A percentile compares a stretch with the other conserved stretches of the same genome.
These are phyloP conservation scores for Zoysia japonica DNA, from an alignment of 176 grass and related monocot genomes.

Conservation along the genomic window DNA sequence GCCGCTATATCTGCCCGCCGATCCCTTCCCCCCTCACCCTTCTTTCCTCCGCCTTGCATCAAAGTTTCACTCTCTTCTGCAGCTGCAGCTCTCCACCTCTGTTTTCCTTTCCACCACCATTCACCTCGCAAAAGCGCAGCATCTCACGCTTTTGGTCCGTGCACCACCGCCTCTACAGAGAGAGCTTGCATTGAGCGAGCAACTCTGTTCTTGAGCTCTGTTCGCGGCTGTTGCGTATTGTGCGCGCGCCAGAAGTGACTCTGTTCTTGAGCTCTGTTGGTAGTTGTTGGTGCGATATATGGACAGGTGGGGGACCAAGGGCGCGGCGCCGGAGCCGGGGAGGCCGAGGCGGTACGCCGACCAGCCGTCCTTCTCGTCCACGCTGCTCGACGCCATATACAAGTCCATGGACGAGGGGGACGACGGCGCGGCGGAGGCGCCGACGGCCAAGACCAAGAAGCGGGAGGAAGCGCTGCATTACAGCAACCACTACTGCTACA, in stretches of 20 bases:
- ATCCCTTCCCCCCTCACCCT: constrained; percentile 39
- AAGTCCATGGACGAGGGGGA: constrained; percentile 87
- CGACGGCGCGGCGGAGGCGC: not conserved
- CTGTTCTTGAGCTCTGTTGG: not conserved
- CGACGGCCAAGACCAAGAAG: constrained; percentile 14
- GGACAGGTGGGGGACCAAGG: constrained; percentile 53
- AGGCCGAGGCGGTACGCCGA: constrained; percentile 43
- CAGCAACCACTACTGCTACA: constrained; percentile 44
- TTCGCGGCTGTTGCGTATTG: not conserved
- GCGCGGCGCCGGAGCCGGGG: not conserved
- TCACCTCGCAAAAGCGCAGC: not conserved
- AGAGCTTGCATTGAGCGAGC: not conserved
- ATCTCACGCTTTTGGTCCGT: not conserved
- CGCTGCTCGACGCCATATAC: constrained; percentile 91
- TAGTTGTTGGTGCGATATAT: not conserved
- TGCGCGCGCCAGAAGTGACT: not conserved
- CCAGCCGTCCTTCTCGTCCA: constrained; percentile 96
- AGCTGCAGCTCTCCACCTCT: not conserved
- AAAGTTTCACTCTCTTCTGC: constrained; percentile 10
- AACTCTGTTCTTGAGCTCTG: not conserved
- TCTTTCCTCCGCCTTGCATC: constrained; percentile 15
- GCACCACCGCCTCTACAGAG: not conserved
- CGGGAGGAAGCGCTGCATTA: constrained; percentile 45
- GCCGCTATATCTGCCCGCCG: constrained; percentile 49
- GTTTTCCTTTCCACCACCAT: not conserved